Percentiles rank a stretch among this genome's conserved stretches.
Evolutionary conservation across 2,329 filamentous ascomycete genomes (phyloP).

Genomic region (Penicillium aurantiogriseum): DNA sequence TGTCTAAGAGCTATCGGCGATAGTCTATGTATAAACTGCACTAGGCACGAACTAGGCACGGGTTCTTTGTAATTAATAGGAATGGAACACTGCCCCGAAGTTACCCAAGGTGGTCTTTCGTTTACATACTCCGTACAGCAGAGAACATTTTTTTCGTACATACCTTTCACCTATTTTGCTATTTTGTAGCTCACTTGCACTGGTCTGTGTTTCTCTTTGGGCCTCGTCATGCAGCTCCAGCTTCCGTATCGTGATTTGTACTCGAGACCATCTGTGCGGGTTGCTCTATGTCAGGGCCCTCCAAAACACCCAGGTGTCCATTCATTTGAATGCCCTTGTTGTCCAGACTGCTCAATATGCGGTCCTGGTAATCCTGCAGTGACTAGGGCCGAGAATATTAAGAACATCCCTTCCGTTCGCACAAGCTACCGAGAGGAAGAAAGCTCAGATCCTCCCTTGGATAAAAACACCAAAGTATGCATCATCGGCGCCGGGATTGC

Average conservation of each 20-base stretch:
- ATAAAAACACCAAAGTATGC: neutral
- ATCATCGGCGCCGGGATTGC: neutral
- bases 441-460: neutral
- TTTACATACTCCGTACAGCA: neutral
- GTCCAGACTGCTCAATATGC: neutral
- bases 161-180: too few species aligned
- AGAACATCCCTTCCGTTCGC: neutral
- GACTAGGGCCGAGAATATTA: neutral
- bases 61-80: neutral
- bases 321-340: neutral
- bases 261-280: neutral
- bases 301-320: neutral
- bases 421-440: neutral
- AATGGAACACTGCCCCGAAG: neutral
- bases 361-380: neutral
- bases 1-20: too few species aligned
- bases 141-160: neutral
- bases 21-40: neutral
- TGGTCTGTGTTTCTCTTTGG: too few species aligned
- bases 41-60: too few species aligned
- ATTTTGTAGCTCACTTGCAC: neutral
- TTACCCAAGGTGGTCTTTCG: neutral
- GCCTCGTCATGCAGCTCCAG: neutral
- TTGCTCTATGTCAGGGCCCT: neutral
- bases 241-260: neutral